Evolutionary conservation across 2,329 filamentous ascomycete genomes (phyloP), one percentile per base, ranked within the genome.

Genomic region (Knoxdaviesia proteae): DNA sequence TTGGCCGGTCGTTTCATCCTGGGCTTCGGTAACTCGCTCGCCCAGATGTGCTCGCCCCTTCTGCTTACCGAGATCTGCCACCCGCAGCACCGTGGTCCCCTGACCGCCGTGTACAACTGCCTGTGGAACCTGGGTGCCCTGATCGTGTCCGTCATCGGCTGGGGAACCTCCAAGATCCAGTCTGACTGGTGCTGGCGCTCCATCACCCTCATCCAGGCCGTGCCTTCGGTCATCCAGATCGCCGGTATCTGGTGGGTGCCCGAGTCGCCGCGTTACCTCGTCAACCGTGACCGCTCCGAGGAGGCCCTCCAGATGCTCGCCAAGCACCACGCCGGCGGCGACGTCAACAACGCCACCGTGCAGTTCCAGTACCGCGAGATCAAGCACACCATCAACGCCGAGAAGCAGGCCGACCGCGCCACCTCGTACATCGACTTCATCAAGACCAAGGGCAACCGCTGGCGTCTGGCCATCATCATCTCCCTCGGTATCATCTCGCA

Each of bases 321-420:
- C 42, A 70, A 74, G 50, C 73, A 76, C 50, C 77, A 82, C 51
- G 74, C 68, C 30, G 71, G 74, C 20, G 74, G 74, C 37, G 63
- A 77, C 50, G 55, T 52, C 43, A 61, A 68, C 53, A 69, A 79
- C 51, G 54, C 69, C 4, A 70, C 71, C 1, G 77, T 81, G 6
- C 69, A 77, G 50, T 75, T 75, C 53, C 73, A 81, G 54, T 77
- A 67, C 54, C 66, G 65, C 42, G 75, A 81, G 58, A 81, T 81
- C 57, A 69, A 68, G 51, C 67, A 76, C 51, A 77, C 74, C 8
- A 69, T 80, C 44, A 58, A 61, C 42, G 58, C 74, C 46, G 76
- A 80, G 51, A 65, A 65, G 47, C 55, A 64, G 42, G 60, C 61
- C 44, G 58, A 61, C 45, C 63, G 55, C 42, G 57, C 60, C 6